A percentile compares a stretch with the other conserved stretches of the same genome.
Conservation (phyloP, 176 grass and related monocot genomes). For the Tillandsia leiboldiana region DNA sequence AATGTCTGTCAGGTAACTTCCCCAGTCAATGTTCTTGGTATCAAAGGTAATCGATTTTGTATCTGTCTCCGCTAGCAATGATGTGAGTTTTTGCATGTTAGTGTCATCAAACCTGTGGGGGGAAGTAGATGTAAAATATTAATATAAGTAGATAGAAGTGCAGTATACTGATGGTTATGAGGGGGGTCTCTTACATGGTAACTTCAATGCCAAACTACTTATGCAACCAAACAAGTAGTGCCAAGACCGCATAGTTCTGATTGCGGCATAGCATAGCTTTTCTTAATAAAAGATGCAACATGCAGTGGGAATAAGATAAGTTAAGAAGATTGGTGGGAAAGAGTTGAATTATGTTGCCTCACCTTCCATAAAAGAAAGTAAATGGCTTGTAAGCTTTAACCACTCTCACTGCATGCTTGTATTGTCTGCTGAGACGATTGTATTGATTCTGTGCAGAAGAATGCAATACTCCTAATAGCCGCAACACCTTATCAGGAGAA, state of each 20-base stretch:
- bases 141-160: no score
- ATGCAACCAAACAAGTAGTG: no score
- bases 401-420: neutral
- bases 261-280: no score
- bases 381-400: neutral
- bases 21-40: slow-evolving; percentile 15
- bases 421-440: neutral
- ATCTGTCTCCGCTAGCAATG: neutral
- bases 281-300: no score
- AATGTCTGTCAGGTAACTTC: slow-evolving; percentile 19
- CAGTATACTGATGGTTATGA: no score
- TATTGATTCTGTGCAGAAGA: neutral
- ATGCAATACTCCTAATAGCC: neutral
- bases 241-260: no score
- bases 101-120: slow-evolving; percentile 22
- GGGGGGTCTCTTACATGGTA: no score
- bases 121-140: neutral
- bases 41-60: slow-evolving; percentile 15
- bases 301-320: neutral
- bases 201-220: no score
- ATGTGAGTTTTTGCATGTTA: slow-evolving; percentile 22
- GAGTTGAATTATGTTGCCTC: neutral
- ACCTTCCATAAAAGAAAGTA: slow-evolving; percentile 1
- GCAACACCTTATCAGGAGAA: neutral
- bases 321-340: neutral